Evolutionary conservation across 2,329 filamentous ascomycete species (phyloP), one percentile per base, ranked within the genome.

Genomic region (Pseudopyricularia javanii): DNA sequence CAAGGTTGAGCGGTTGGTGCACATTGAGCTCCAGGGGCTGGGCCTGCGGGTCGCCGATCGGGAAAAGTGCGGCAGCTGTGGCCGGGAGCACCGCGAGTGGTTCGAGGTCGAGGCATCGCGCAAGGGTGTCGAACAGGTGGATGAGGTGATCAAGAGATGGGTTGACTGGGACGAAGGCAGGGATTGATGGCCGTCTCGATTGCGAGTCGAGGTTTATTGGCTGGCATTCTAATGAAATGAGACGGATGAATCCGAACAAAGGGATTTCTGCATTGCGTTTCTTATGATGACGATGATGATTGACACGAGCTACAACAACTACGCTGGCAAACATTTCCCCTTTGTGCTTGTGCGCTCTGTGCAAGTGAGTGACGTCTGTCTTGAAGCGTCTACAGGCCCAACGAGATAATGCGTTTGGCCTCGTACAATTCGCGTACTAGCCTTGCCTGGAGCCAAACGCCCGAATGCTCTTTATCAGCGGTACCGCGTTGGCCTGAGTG

Each of bases 71-170:
- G 74, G 74, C 4, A 78, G 82, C 1, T 98, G 93, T 63, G 90
- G 90, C 2, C 83, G 83, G 62, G 84, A 89, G 60, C 93, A 98
- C 67, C 75, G 85, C 51, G 93, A 98, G 70, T 98, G 91, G 91
- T 98, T 98, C 65, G 87, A 94, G 69, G 83, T 96, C 1, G 82
- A 88, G 56, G 87, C 88, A 0, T 83, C 74, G 22, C 78, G 83
- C 57, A 76, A 83, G 28, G 87, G 84, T 0, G 75, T 97, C 3
- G 79, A 75, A 55, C 75, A 78, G 70, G 73, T 80, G 71, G 72
- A 80, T 57, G 74, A 86, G 58, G 80, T 83, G 55, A 78, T 90
- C 22, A 59, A 83, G 62, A 72, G 89, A 58, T 98, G 93, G 93
- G 83, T 91, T 8, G 79, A 79, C 11, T 97, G 91, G 89, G 87